phyloP scores from a whole-genome alignment of 148 eudicot genomes.

The Agrostemma githago region DNA sequence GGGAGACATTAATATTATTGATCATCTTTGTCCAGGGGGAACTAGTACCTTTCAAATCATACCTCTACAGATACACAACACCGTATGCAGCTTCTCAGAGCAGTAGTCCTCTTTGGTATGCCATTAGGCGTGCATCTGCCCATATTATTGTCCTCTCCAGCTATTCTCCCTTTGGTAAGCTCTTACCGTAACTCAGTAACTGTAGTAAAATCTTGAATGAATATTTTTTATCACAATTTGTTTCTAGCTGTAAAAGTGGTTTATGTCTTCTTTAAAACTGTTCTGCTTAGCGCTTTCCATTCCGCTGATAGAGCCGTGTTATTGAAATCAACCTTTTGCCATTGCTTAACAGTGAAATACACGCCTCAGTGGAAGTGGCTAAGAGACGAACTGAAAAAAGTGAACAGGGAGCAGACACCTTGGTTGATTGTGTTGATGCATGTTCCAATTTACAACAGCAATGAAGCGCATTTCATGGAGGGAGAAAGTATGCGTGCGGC shows the following conservation, averaged over 20 bases:
- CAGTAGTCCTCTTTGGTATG: slow-evolving; percentile 85
- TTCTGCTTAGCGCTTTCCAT: neutral
- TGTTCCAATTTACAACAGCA: slow-evolving; percentile 79
- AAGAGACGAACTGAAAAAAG: slow-evolving; percentile 47
- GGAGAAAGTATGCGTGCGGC: slow-evolving; percentile 85
- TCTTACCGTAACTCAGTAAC: slow-evolving; percentile 8
- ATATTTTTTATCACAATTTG: neutral
- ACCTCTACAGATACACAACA: slow-evolving; percentile 68
- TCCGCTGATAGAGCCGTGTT: neutral
- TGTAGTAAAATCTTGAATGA: neutral
- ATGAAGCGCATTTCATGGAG: slow-evolving; percentile 85
- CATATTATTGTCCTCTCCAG: slow-evolving; percentile 87
- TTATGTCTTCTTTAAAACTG: neutral
- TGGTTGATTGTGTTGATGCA: slow-evolving; percentile 96
- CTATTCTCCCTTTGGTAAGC: slow-evolving; percentile 89
- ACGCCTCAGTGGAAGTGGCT: slow-evolving; percentile 89
- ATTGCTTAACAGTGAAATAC: slow-evolving; percentile 61
- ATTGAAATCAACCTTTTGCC: neutral
- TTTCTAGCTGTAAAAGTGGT: neutral
- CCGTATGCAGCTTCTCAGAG: slow-evolving; percentile 69
- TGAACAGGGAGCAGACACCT: slow-evolving; percentile 85
- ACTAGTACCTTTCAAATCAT: slow-evolving; percentile 68
- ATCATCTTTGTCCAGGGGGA: slow-evolving; percentile 51
- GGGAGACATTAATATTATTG: slow-evolving; percentile 11
- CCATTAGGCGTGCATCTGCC: slow-evolving; percentile 87